These are phyloP conservation scores for Chlamydomonas schloesseri DNA, from an alignment of 139 green algal species.

Conservation along the genomic window DNA sequence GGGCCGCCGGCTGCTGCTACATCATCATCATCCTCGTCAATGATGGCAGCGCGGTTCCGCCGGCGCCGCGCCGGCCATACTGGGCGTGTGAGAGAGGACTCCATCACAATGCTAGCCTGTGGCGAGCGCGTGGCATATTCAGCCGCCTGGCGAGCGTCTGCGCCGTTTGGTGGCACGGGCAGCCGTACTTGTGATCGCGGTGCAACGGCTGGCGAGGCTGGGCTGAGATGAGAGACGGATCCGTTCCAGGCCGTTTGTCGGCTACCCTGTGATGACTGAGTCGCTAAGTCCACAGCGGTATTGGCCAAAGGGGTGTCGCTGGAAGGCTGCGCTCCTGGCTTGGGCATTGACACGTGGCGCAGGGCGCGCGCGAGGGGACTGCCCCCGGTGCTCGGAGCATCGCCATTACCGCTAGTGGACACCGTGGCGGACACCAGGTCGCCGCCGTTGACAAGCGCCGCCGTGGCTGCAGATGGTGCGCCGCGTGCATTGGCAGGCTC, in stretches of 20 bases:
- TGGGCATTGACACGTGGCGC: not conserved
- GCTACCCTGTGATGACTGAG: no score
- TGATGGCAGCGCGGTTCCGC: not conserved
- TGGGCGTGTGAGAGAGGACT: not conserved
- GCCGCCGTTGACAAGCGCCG: no score
- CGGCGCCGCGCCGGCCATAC: not conserved
- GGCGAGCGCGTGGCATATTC: slow-evolving; percentile 11
- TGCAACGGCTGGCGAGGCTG: no score
- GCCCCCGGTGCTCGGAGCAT: not conserved
- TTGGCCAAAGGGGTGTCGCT: no score
- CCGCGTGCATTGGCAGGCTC: not conserved
- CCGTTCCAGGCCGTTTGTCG: no score
- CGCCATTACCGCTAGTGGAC: no score
- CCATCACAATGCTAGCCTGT: slow-evolving; percentile 1
- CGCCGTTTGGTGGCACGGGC: no score
- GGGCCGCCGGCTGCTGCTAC: not conserved
- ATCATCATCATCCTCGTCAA: not conserved
- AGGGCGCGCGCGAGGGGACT: not conserved
- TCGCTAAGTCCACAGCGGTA: no score
- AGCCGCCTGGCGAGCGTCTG: no score
- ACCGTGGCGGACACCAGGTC: no score
- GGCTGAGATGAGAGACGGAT: no score
- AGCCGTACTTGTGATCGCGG: no score
- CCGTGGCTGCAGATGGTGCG: not conserved
- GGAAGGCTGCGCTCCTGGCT: not conserved